Evolutionary conservation across 2,329 filamentous ascomycete species (phyloP), one percentile per base, ranked within the genome.

Genomic region (Verticillium longisporum): DNA sequence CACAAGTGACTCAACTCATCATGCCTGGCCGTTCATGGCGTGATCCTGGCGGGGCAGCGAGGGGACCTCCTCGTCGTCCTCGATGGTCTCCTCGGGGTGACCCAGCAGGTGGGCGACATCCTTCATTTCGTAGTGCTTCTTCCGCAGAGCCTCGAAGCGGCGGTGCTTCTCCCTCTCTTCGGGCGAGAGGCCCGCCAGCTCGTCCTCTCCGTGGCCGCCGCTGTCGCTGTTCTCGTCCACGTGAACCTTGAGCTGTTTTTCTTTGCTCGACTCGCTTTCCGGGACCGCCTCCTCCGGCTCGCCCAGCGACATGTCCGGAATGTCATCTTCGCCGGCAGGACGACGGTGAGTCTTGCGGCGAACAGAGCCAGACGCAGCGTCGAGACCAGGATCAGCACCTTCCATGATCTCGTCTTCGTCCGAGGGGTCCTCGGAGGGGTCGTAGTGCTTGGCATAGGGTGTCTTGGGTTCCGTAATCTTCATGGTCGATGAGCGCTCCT

Each of bases 381-480:
- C 62, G 41, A 66, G 74, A 72, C 90, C 88, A 65, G 89, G 86
- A 2, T 89, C 88, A 11, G 86, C 80, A 62, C 91, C 76, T 18
- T 88, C 85, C 58, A 78, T 78, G 67, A 80, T 78, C 61, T 90
- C 83, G 4, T 89, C 87, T 70, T 96, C 88, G 65, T 95, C 91
- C 37, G 88, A 89, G 58, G 92, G 91, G 65, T 98, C 94, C 71
- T 97, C 92, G 53, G 87, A 74, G 4, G 93, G 92, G 71, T 98
- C 91, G 75, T 97, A 97, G 70, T 92, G 91, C 71, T 89, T 90
- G 38, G 92, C 95, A 73, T 94, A 99, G 4, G 95, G 95, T 7
- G 95, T 99, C 83, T 99, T 99, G 64, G 95, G 95, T 79, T 99
- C 95, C 67, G 92, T 91, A 66, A 99, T 99, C 82, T 98, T 99